phyloP scores from a whole-genome alignment of 2,329 filamentous ascomycete genomes.

The Gliomastix tumulicola region DNA sequence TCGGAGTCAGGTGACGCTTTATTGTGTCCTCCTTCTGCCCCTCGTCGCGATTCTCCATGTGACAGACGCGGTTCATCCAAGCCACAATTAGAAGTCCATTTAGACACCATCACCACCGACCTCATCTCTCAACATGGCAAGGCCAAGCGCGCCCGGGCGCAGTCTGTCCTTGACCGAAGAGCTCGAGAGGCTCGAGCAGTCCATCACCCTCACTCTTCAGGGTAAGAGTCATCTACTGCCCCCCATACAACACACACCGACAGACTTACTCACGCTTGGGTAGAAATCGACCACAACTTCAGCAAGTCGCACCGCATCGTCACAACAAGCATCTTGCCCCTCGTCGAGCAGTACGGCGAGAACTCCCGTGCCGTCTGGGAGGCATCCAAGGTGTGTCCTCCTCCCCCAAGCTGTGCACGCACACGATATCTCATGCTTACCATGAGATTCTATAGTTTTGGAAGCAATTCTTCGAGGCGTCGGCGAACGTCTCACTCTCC shows the following conservation, averaged over 20 bases:
- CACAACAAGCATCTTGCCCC: slow-evolving; percentile 82
- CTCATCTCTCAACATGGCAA: slow-evolving; percentile 35
- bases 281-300: slow-evolving; percentile 98
- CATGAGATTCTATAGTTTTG: slow-evolving; percentile 64
- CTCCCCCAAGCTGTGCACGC: slow-evolving; percentile 1
- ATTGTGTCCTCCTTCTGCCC: slow-evolving; percentile 17
- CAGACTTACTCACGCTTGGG: neutral
- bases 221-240: slow-evolving; percentile 39
- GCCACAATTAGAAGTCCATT: neutral
- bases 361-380: slow-evolving; percentile 95
- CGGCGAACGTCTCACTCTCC: slow-evolving; percentile 91
- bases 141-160: slow-evolving; percentile 38
- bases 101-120: slow-evolving; percentile 20
- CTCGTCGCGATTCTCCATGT: slow-evolving; percentile 23
- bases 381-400: slow-evolving; percentile 67
- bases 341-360: slow-evolving; percentile 92
- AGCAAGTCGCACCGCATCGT: slow-evolving; percentile 95
- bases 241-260: neutral
- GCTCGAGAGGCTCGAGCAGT: slow-evolving; percentile 91
- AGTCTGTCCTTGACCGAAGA: slow-evolving; percentile 83
- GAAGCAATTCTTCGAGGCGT: slow-evolving; percentile 99
- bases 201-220: slow-evolving; percentile 92
- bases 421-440: slow-evolving; percentile 2
- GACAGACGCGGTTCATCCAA: neutral
- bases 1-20: too few species aligned